Evolutionary conservation across 2,329 filamentous ascomycete species (phyloP).

Genomic region (Botryotinia calthae): DNA sequence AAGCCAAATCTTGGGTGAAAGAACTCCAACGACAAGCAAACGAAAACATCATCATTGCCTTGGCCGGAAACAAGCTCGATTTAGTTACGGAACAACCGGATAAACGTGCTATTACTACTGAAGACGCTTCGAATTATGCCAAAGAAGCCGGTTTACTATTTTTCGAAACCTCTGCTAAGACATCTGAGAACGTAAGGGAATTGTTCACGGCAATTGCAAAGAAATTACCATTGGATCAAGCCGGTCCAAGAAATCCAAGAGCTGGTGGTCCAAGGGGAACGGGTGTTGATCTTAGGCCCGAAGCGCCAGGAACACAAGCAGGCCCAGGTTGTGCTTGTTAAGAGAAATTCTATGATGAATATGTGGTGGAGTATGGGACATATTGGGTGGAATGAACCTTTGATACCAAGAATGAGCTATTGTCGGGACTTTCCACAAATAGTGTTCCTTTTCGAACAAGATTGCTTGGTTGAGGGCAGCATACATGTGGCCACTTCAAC

Average conservation of each 20-base stretch:
- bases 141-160: constrained; percentile 91
- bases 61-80: constrained; percentile 97
- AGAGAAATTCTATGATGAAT: constrained; percentile 34
- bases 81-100: constrained; percentile 91
- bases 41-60: constrained; percentile 98
- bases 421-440: constrained; percentile 24
- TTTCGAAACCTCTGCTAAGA: constrained; percentile 98
- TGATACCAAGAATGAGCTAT: constrained; percentile 25
- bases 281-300: constrained; percentile 62
- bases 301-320: constrained; percentile 56
- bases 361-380: constrained; percentile 27
- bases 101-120: constrained; percentile 85
- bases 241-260: constrained; percentile 82
- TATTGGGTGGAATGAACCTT: constrained; percentile 24
- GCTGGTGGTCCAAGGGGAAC: constrained; percentile 46
- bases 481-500: constrained; percentile 29
- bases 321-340: constrained; percentile 64
- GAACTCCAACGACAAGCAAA: constrained; percentile 98
- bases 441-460: constrained; percentile 27
- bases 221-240: constrained; percentile 95
- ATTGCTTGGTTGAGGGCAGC: constrained; percentile 27
- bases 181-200: constrained; percentile 90
- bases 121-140: constrained; percentile 93
- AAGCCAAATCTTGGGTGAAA: constrained; percentile 99
- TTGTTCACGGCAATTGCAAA: constrained; percentile 97